These are phyloP conservation scores for Tetrapisispora iriomotensis DNA, from an alignment of 805 yeast genomes.

Conservation along the genomic window DNA sequence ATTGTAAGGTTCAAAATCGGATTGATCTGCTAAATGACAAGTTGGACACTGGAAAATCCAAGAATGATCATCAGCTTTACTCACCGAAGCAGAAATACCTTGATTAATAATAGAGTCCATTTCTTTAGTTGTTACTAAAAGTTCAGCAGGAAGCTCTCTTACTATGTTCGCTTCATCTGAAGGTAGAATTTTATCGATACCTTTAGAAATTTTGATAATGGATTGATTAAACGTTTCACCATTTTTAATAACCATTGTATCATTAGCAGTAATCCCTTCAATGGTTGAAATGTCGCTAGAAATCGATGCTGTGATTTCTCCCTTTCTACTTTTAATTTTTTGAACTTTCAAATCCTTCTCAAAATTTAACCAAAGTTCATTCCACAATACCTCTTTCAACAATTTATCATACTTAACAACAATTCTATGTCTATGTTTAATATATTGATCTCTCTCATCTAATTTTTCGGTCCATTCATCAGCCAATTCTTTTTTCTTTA, in stretches of 20 bases:
- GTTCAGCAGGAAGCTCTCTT: constrained; percentile 23
- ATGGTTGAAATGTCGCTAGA: not conserved
- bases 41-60: constrained; percentile 28
- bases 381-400: constrained; percentile 24
- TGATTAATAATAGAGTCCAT: constrained; percentile 13
- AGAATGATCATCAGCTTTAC: constrained; percentile 16
- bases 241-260: constrained; percentile 3
- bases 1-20: constrained; percentile 4
- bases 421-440: constrained; percentile 19
- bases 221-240: not conserved
- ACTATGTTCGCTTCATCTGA: not conserved
- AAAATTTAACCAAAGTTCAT: constrained; percentile 22
- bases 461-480: constrained; percentile 30
- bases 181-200: not conserved
- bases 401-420: constrained; percentile 19
- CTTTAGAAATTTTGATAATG: not conserved
- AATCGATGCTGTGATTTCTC: not conserved
- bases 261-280: constrained; percentile 1
- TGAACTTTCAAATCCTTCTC: constrained; percentile 20
- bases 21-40: constrained; percentile 6
- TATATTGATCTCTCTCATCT: constrained; percentile 25
- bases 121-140: constrained; percentile 20
- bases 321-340: constrained; percentile 11
- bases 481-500: constrained; percentile 36
- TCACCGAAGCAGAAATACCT: constrained; percentile 12